These are phyloP conservation scores for Mucor ambiguus DNA, from an alignment of 371 early-diverging fungal genomes.

Conservation along the genomic window DNA sequence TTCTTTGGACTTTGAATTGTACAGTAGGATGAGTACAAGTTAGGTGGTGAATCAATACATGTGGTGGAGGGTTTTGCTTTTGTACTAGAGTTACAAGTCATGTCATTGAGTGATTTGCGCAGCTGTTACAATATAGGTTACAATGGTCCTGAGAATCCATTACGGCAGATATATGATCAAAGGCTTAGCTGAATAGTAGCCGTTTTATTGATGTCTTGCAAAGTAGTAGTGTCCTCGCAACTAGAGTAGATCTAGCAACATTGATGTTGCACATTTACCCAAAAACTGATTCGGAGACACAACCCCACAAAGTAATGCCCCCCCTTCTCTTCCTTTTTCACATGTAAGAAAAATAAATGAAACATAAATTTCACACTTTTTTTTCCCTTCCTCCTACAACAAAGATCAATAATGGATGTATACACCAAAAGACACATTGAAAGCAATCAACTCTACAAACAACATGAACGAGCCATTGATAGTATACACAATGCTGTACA, in stretches of 20 bases:
- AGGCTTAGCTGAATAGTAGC: too few relatives aligned
- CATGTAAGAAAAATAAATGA: background rate
- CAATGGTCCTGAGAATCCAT: too few relatives aligned
- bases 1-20: too few relatives aligned
- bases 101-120: too few relatives aligned
- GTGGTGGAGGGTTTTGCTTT: too few relatives aligned
- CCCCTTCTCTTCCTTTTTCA: background rate
- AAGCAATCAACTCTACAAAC: constrained; percentile 27
- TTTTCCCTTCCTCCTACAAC: background rate
- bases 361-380: background rate
- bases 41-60: too few relatives aligned
- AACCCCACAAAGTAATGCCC: background rate
- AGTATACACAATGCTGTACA: constrained; percentile 39
- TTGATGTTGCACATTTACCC: background rate
- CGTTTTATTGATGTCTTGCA: too few relatives aligned
- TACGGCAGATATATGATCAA: too few relatives aligned
- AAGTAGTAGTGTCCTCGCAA: background rate
- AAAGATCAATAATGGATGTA: constrained; percentile 9
- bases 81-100: too few relatives aligned
- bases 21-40: too few relatives aligned
- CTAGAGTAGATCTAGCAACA: background rate
- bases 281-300: background rate
- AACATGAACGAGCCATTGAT: constrained; percentile 32
- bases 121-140: too few relatives aligned
- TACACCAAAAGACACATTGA: constrained; percentile 13